Evolutionary conservation across 805 yeast genomes (phyloP), one percentile per base, ranked within the genome.

Genomic region (Teunomyces panamensis): DNA sequence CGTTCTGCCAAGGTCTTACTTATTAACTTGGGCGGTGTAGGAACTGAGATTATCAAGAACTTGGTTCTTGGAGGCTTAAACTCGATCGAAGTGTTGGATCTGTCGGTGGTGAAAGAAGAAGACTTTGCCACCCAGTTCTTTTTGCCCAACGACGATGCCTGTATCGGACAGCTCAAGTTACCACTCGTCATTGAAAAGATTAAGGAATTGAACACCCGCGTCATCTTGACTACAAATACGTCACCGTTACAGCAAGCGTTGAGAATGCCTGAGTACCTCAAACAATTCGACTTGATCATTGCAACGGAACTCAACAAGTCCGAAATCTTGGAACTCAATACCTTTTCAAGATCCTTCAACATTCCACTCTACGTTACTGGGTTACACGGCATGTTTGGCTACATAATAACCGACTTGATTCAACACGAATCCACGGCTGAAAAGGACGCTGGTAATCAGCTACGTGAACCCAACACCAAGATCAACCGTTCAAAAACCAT

Each of bases 21-120:
- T 37, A 73, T 92, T 42, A 85, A 87, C 51, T 57, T 89, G 11
- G 86, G 91, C 9, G 88, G 89, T 1, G 75, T 88, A 7, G 95
- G 95, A 5, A 81, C 84, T 11, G 99, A 92, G 63, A 75, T 87
- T 9, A 80, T 84, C 32, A 92, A 94, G 65, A 91, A 91, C 63
- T 64, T 94, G 42, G 88, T 88, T 14, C 75, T 94, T 20, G 95
- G 96, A 27, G 99, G 99, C 4, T 73, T 92, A 48, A 96, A 96
- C 3, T 71, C 84, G 0, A 65, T 92, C 27, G 83, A 84, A n/a
- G 69, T 94, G 0, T 60, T 84, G 47, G 97, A 91, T 66, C 58
- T 65, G 30, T 67, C 83, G 2, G 56, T 42, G 0, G 79, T 88
- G 1, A 60, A 64, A 1, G 85, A 79, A 32, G 80, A 76, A 36